These are phyloP conservation scores for Xerocomellus dryophilus DNA, from an alignment of 768 basidiomycete species.

Conservation along the genomic window DNA sequence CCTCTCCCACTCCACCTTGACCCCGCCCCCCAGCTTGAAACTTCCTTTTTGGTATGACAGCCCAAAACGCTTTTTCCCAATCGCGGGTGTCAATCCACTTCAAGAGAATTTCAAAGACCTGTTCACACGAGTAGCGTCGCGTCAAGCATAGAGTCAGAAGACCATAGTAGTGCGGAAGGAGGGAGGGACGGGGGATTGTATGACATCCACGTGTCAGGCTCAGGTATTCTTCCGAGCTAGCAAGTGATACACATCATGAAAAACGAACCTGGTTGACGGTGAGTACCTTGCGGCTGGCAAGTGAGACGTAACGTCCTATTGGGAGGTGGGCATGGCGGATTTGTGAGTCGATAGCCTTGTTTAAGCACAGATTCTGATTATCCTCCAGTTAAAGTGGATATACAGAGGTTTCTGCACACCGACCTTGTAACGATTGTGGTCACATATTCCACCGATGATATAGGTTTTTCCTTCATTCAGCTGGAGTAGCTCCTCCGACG, in stretches of 20 bases:
- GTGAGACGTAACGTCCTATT: slow-evolving; percentile 85
- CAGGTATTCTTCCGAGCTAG: not conserved
- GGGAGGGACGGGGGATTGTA: not conserved
- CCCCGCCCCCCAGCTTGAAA: slow-evolving; percentile 45
- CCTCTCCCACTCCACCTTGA: slow-evolving; percentile 13
- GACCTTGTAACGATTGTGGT: slow-evolving; percentile 96
- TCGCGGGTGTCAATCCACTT: slow-evolving; percentile 82
- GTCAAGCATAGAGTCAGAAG: slow-evolving; percentile 2
- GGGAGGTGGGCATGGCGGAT: slow-evolving; percentile 88
- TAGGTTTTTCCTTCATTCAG: slow-evolving; percentile 84
- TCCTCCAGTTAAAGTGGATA: slow-evolving; percentile 14
- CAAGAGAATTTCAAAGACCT: slow-evolving; percentile 86
- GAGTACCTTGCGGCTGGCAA: slow-evolving; percentile 90
- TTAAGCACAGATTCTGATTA: slow-evolving; percentile 77
- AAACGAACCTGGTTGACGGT: slow-evolving; percentile 84
- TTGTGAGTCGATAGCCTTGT: slow-evolving; percentile 73
- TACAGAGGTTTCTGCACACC: not conserved
- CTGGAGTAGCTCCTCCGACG: slow-evolving; percentile 79
- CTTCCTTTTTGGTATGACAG: slow-evolving; percentile 92
- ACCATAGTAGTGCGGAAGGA: not conserved
- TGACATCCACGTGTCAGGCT: not conserved
- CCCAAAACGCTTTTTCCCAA: slow-evolving; percentile 84
- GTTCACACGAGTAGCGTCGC: slow-evolving; percentile 2
- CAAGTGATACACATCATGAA: not conserved
- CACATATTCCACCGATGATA: slow-evolving; percentile 93